phyloP scores from a whole-genome alignment of 768 basidiomycete species.

The Lactarius pseudohatsudake region DNA sequence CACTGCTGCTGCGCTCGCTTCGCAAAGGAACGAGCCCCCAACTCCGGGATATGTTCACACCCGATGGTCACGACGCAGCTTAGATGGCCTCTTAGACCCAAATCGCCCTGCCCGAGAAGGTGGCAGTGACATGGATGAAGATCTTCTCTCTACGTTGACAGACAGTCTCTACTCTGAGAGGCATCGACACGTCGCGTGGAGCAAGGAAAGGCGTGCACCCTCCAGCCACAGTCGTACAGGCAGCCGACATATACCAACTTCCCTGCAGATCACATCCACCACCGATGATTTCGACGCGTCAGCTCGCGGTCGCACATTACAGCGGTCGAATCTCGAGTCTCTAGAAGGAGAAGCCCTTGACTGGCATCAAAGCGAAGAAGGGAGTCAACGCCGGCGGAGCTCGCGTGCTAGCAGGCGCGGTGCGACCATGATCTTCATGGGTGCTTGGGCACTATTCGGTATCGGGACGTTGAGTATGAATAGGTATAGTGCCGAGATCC shows the following conservation, averaged over 20 bases:
- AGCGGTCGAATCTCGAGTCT: conserved; percentile 39
- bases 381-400: conserved; percentile 33
- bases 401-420: conserved; percentile 70
- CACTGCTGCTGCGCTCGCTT: conserved; percentile 65
- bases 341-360: conserved; percentile 15
- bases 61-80: conserved; percentile 37
- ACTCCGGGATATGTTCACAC: conserved; percentile 24
- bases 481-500: conserved; percentile 33
- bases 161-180: conserved; percentile 80
- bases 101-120: conserved; percentile 36
- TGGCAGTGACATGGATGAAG: conserved; percentile 50
- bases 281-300: conserved; percentile 16
- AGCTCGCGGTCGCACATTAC: conserved; percentile 46
- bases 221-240: conserved; percentile 38
- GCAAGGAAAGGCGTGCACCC: conserved; percentile 48
- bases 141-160: conserved; percentile 54
- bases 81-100: conserved; percentile 33
- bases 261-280: conserved; percentile 32
- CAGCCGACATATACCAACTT: conserved; percentile 34
- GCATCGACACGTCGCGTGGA: conserved; percentile 67
- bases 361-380: conserved; percentile 18
- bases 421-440: conserved; percentile 79
- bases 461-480: conserved; percentile 51
- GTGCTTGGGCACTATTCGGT: conserved; percentile 72
- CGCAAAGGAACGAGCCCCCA: conserved; percentile 51